These are phyloP conservation scores for Ustilago vetiveriae DNA, from an alignment of 1,284 basidiomycete genomes.

Conservation along the genomic window DNA sequence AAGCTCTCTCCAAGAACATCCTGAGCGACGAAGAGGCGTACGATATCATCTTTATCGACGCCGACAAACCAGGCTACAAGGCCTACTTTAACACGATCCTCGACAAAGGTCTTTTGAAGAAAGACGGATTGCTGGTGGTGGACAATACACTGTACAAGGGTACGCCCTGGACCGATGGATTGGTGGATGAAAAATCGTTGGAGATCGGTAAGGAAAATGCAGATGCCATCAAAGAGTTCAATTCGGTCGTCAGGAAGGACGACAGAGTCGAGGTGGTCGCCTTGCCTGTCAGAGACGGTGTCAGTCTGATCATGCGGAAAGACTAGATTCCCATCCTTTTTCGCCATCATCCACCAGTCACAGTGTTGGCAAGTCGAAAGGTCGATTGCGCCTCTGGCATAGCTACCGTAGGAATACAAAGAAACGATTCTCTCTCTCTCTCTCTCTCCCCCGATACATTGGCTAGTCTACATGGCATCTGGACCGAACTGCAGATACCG, in stretches of 20 bases:
- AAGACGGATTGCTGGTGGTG: conserved; percentile 59
- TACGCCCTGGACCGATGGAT: conserved; percentile 36
- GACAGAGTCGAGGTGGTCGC: conserved; percentile 55
- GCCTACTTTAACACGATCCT: conserved; percentile 60
- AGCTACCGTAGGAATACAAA: too few species aligned
- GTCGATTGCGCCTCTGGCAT: too few species aligned
- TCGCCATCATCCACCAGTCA: too few species aligned
- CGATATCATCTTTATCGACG: conserved; percentile 68
- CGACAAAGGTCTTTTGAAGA: conserved; percentile 49
- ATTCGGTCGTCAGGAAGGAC: conserved; percentile 56
- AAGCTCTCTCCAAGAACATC: conserved; percentile 30
- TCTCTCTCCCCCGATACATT: too few species aligned
- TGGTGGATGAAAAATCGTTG: conserved; percentile 21
- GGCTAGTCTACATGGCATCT: too few species aligned
- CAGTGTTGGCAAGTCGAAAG: too few species aligned
- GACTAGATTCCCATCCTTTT: conserved; percentile 2
- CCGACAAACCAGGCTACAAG: conserved; percentile 64
- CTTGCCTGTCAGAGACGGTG: conserved; percentile 65
- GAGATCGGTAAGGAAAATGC: conserved; percentile 43
- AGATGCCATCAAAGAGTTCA: conserved; percentile 61
- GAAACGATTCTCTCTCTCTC: too few species aligned
- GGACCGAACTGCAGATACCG: neutral
- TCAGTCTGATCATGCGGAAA: conserved; percentile 61
- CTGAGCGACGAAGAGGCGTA: conserved; percentile 48
- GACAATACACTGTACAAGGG: conserved; percentile 67